A percentile compares a stretch with the other conserved stretches of the same genome.
Evolutionary conservation across 352 stramenopile species (phyloP).

Genomic region (Phytopythium vexans): DNA sequence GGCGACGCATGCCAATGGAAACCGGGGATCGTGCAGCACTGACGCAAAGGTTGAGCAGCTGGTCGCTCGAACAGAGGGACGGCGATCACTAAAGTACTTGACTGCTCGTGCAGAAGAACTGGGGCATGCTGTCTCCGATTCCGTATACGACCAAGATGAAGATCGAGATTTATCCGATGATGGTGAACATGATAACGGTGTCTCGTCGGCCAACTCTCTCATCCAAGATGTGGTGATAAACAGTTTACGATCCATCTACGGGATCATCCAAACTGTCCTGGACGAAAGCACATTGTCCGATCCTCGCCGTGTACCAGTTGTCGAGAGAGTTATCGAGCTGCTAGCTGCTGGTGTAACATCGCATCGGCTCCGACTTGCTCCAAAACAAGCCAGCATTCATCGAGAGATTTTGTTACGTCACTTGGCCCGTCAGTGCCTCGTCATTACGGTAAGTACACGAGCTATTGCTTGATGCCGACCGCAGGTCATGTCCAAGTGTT

Average conservation of each 20-base stretch:
- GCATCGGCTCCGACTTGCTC: conserved; percentile 2
- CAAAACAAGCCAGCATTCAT: conserved; percentile 9
- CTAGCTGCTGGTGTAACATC: conserved; percentile 24
- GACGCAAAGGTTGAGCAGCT: conserved; percentile 11
- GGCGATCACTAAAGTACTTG: conserved; percentile 50
- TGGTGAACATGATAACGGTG: conserved; percentile 8
- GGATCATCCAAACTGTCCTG: conserved; percentile 29
- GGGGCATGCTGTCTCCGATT: conserved; percentile 18
- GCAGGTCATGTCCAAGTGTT: conserved; percentile 3
- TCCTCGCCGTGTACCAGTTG: background rate
- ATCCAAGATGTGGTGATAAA: conserved; percentile 21
- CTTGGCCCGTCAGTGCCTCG: conserved; percentile 39
- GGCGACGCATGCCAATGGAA: background rate
- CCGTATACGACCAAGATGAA: conserved; percentile 17
- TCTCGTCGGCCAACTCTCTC: conserved; percentile 1
- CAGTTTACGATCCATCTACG: conserved; percentile 39
- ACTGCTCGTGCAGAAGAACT: conserved; percentile 24
- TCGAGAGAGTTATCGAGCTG: conserved; percentile 25
- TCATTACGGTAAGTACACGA: conserved; percentile 33
- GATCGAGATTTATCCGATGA: background rate
- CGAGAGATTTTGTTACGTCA: conserved; percentile 43
- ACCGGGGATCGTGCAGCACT: background rate
- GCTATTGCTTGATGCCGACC: background rate
- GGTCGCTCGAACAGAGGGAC: conserved; percentile 37
- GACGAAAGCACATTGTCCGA: conserved; percentile 24